Percentiles rank a stretch among this genome's conserved stretches.
These are phyloP conservation scores for Aspergillus mulundensis DNA, from an alignment of 495 filamentous ascomycete species.

Conservation along the genomic window DNA sequence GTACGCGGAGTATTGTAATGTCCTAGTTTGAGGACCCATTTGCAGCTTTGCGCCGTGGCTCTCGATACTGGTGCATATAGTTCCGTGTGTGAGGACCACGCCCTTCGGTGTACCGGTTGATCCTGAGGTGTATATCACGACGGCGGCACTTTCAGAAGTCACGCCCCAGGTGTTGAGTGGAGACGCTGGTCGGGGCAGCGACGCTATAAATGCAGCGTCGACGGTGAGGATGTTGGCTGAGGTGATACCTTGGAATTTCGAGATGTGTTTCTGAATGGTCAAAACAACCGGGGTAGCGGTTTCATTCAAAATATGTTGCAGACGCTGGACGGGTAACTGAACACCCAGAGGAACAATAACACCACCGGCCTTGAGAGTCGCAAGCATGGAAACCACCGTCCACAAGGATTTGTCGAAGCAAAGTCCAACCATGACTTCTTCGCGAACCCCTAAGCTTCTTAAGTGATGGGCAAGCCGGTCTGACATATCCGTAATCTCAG, in stretches of 20 bases:
- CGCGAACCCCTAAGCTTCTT: background rate
- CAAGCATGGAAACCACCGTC: slow-evolving; percentile 37
- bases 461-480: slow-evolving; percentile 20
- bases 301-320: slow-evolving; percentile 41
- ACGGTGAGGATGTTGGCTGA: background rate
- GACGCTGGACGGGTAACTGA: slow-evolving; percentile 39
- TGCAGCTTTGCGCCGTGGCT: slow-evolving; percentile 9
- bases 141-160: slow-evolving; percentile 14
- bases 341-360: slow-evolving; percentile 46
- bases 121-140: slow-evolving; percentile 33
- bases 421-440: slow-evolving; percentile 28
- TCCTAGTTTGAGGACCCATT: background rate
- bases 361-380: slow-evolving; percentile 45
- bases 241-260: background rate
- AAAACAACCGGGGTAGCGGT: slow-evolving; percentile 8
- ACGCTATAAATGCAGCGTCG: background rate
- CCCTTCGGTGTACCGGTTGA: slow-evolving; percentile 33
- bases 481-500: slow-evolving; percentile 28
- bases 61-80: slow-evolving; percentile 21
- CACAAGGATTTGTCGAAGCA: slow-evolving; percentile 44
- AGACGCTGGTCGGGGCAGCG: background rate
- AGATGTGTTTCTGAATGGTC: background rate
- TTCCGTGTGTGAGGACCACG: slow-evolving; percentile 19
- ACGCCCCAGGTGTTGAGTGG: background rate
- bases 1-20: slow-evolving; percentile 17